Percentiles rank a stretch among this genome's conserved stretches.
Evolutionary conservation across 257 asterid genomes (phyloP).

Genomic region (Vinca minor): DNA sequence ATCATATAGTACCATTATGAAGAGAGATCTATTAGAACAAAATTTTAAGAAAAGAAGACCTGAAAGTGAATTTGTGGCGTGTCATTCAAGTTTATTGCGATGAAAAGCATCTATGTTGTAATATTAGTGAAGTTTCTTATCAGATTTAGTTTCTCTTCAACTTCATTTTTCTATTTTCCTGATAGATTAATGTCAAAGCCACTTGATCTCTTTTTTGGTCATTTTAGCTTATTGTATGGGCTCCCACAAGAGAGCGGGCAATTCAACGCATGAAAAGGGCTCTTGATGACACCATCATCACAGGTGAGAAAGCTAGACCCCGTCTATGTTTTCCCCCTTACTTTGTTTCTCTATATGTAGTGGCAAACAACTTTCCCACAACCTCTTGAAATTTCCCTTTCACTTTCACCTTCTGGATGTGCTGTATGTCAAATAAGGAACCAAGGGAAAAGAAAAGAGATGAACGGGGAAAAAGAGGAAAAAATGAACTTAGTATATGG

Average conservation of each 20-base stretch:
- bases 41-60: neutral
- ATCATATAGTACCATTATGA: neutral
- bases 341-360: neutral
- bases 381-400: neutral
- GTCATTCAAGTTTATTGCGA: no score
- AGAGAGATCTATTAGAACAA: neutral
- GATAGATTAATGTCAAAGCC: neutral
- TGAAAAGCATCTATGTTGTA: no score
- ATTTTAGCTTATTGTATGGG: conserved; percentile 92
- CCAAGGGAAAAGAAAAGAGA: no score
- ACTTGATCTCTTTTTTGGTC: conserved; percentile 6
- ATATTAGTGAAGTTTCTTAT: neutral
- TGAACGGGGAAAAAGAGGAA: no score
- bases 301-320: conserved; percentile 42
- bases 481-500: no score
- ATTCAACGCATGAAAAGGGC: conserved; percentile 98
- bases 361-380: no score
- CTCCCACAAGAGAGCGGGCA: conserved; percentile 93
- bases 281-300: conserved; percentile 81
- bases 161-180: neutral
- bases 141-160: conserved; percentile 8
- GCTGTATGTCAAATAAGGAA: neutral
- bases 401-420: neutral
- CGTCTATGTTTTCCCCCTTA: neutral
- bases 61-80: no score